Evolutionary conservation across 768 basidiomycete species (phyloP).

Genomic region (Russula emetica): DNA sequence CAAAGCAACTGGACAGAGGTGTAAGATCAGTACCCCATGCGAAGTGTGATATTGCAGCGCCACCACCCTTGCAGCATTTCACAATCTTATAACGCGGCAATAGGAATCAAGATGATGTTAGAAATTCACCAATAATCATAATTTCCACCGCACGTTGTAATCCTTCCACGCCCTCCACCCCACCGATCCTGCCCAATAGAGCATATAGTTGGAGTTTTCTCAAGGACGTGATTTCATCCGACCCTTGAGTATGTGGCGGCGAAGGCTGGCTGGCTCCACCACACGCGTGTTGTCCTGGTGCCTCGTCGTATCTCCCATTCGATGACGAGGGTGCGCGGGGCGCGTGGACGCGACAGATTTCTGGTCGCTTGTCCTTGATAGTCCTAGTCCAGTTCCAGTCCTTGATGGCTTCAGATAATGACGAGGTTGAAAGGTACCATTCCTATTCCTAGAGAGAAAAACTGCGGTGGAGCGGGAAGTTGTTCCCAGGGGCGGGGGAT

Average conservation of each 20-base stretch:
- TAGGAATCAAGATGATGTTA: constrained; percentile 18
- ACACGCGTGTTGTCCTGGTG: constrained; percentile 34
- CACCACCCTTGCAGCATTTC: neutral
- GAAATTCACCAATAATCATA: constrained; percentile 33
- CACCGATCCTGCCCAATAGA: constrained; percentile 35
- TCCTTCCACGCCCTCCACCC: constrained; percentile 22
- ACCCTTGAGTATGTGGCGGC: constrained; percentile 30
- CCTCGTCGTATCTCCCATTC: constrained; percentile 40
- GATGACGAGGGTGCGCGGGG: constrained; percentile 9
- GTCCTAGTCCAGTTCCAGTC: neutral
- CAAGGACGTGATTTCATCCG: constrained; percentile 34
- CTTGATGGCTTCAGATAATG: neutral
- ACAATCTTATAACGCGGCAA: neutral
- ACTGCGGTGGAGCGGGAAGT: neutral
- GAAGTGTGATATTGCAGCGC: constrained; percentile 1
- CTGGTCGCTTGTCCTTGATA: neutral
- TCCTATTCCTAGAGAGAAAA: too few species aligned
- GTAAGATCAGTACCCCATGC: neutral
- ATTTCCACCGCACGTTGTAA: constrained; percentile 29
- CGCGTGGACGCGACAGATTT: neutral
- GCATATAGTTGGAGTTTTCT: constrained; percentile 34
- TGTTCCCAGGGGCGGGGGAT: neutral
- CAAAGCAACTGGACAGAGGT: neutral
- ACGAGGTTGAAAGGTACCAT: neutral
- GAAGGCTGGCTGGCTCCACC: constrained; percentile 34